Evolutionary conservation across 495 filamentous ascomycete species (phyloP), one percentile per base, ranked within the genome.

Genomic region (Recurvomyces mirabilis): DNA sequence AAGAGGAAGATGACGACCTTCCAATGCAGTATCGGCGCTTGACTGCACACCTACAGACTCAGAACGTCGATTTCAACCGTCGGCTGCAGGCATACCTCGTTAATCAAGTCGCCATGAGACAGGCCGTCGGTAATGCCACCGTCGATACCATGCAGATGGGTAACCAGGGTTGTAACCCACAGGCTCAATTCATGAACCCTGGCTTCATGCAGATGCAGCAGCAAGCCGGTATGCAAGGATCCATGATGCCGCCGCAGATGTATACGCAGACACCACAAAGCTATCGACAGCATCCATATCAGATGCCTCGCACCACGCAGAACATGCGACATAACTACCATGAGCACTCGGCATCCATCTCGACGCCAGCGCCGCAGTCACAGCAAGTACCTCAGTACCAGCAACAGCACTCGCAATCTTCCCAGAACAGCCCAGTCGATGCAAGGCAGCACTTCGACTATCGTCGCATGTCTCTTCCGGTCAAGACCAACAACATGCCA

Each of bases 1-100:
- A 94, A 59, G 89, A 95, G 60, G 82, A 94, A 57, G 89, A 96
- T 28, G 86, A 93, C 62, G 46, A 74, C 53, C 41, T 64, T 63
- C 46, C 56, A 0, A 41, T 46, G 51, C 47, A 71, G 41, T 79
- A 77, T 52, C 69, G 71, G 30, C 61, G 65, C 22, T 63, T 78
- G 22, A 71, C 70, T 15, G 69, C 68, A 10, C 70, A 75, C 50
- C 57, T 78, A 14, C 69, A 73, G 33, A 72, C 72, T 9, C 57
- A 63, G 10, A 73, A 70, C 2, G 52, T 19, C 3, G 69, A 75
- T 25, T 74, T 78, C 65, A 78, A 79, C 49, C 56, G 66, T 15
- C 67, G 71, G 3, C 60, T 82, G 4, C 67, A 68, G 12, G 73
- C 77, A 1, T 80, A 77, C 52, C 54, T 81, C 14, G 68, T 70